Conservation (phyloP, 2,329 filamentous ascomycete genomes). For the Penicillium fuscoglaucum region DNA sequence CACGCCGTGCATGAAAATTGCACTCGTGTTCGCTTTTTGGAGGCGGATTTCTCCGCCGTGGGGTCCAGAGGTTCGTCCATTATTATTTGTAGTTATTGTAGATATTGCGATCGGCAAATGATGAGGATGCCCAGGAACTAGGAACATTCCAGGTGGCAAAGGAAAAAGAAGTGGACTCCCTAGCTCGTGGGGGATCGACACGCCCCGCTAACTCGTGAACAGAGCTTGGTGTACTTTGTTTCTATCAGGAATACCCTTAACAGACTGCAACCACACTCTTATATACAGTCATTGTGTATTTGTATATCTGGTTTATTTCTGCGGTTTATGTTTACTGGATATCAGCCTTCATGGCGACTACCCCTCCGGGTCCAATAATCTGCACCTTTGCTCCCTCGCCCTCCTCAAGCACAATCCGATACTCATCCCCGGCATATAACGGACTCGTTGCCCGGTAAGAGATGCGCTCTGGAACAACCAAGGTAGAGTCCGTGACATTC, state of each 20-base stretch:
- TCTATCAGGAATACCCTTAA: neutral
- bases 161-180: neutral
- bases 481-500: constrained; percentile 19
- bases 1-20: constrained; percentile 43
- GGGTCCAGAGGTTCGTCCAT: constrained; percentile 5
- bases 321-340: constrained; percentile 20
- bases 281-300: neutral
- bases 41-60: neutral
- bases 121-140: neutral
- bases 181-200: neutral
- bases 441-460: constrained; percentile 52
- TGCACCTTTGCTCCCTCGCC: constrained; percentile 33
- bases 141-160: neutral
- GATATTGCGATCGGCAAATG: neutral
- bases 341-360: constrained; percentile 43
- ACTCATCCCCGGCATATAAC: constrained; percentile 52
- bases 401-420: constrained; percentile 45
- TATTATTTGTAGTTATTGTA: neutral
- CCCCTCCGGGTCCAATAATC: constrained; percentile 35
- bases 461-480: constrained; percentile 45
- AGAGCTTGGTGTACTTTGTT: neutral
- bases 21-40: constrained; percentile 38
- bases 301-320: neutral
- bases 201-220: neutral
- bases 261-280: neutral